These are phyloP conservation scores for Pholiota conissans DNA, from an alignment of 768 basidiomycete genomes.

Conservation along the genomic window DNA sequence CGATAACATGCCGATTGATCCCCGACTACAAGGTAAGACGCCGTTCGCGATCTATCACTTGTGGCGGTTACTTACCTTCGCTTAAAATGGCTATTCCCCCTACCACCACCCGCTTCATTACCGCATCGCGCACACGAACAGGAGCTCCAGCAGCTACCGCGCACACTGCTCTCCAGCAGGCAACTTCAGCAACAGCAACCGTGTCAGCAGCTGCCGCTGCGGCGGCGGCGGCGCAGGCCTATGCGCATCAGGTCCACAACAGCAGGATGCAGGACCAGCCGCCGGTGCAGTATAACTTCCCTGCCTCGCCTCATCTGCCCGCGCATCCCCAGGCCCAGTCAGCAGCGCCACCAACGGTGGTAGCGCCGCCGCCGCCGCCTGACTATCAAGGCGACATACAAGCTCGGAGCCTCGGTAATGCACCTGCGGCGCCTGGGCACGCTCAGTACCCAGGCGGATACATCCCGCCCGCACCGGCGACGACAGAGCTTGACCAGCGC, in stretches of 20 bases:
- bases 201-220: background rate
- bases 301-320: constrained; percentile 37
- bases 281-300: constrained; percentile 34
- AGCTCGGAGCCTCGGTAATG: constrained; percentile 11
- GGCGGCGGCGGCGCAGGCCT: constrained; percentile 25
- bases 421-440: constrained; percentile 2
- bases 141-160: background rate
- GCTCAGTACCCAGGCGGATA: constrained; percentile 31
- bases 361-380: constrained; percentile 5
- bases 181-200: background rate
- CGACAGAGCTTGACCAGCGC: constrained; percentile 60
- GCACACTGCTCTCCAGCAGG: background rate
- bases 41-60: constrained; percentile 7
- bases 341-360: background rate
- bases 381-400: constrained; percentile 22
- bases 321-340: constrained; percentile 29
- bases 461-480: constrained; percentile 37
- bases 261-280: constrained; percentile 30
- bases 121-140: background rate
- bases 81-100: background rate
- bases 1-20: constrained; percentile 51
- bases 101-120: background rate
- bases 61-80: background rate
- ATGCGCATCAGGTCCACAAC: constrained; percentile 33
- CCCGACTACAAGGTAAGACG: constrained; percentile 52